phyloP scores from a whole-genome alignment of 352 stramenopile species.

The Phytophthora constricta region DNA sequence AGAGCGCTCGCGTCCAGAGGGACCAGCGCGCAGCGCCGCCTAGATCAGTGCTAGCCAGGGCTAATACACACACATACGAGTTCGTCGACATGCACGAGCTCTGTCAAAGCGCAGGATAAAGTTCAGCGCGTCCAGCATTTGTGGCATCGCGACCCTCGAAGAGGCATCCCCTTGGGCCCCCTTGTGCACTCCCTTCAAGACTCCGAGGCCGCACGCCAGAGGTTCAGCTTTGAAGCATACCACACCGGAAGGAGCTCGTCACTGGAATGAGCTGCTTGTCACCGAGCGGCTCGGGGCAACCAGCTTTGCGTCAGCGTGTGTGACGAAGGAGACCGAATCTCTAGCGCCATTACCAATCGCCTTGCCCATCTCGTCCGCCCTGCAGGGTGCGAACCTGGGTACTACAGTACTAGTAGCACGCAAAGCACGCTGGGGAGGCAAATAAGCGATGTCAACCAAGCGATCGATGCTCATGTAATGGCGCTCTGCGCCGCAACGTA shows the following conservation, averaged over 20 bases:
- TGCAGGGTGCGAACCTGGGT: background rate
- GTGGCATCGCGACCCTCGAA: too few relatives aligned
- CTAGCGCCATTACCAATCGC: background rate
- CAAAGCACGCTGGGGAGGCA: too few relatives aligned
- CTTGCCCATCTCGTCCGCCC: background rate
- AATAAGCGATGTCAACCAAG: too few relatives aligned
- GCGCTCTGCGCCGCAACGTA: too few relatives aligned
- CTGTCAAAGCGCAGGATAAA: slow-evolving; percentile 8
- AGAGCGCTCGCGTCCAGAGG: slow-evolving; percentile 44
- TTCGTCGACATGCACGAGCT: slow-evolving; percentile 30
- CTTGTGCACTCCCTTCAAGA: too few relatives aligned
- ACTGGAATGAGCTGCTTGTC: background rate
- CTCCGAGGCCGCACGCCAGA: background rate
- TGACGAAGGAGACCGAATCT: background rate
- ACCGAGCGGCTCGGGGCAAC: background rate
- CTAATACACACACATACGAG: slow-evolving; percentile 30
- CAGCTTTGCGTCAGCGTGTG: background rate
- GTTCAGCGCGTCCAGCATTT: slow-evolving; percentile 16
- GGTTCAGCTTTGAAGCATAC: background rate
- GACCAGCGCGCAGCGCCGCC: slow-evolving; percentile 7
- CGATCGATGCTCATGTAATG: too few relatives aligned
- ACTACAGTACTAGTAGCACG: too few relatives aligned
- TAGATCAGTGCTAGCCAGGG: slow-evolving; percentile 24
- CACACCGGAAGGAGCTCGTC: background rate
- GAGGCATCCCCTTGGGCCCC: too few relatives aligned